Percentiles rank a stretch among this genome's conserved stretches.
Conservation (phyloP, 2,329 filamentous ascomycete genomes). For the Epichloe aotearoae region DNA sequence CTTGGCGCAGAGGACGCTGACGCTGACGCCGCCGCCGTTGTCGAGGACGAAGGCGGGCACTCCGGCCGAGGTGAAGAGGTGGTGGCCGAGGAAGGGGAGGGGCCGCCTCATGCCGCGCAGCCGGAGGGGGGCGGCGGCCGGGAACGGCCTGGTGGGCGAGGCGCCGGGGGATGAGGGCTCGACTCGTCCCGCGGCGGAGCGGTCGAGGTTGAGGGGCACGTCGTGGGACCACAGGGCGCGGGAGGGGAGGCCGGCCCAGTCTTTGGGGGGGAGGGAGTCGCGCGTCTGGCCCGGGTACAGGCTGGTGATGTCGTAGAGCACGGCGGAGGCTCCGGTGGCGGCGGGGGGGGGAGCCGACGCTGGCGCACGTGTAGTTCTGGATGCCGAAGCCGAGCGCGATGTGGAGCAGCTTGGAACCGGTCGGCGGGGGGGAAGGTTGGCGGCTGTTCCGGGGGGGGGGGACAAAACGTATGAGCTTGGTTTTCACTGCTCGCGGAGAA, state of each 20-base stretch:
- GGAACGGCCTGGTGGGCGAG: conserved; percentile 32
- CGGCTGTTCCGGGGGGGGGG: conserved; percentile 13
- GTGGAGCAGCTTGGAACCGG: conserved; percentile 31
- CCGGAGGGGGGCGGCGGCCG: conserved; percentile 23
- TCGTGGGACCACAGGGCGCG: conserved; percentile 26
- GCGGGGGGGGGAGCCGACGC: conserved; percentile 19
- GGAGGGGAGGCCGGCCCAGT: conserved; percentile 28
- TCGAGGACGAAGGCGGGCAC: conserved; percentile 48
- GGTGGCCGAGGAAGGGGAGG: conserved; percentile 41
- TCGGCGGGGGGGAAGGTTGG: conserved; percentile 30
- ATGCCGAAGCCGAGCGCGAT: conserved; percentile 51
- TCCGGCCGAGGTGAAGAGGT: conserved; percentile 47
- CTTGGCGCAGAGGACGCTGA: conserved; percentile 34
- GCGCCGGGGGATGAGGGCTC: conserved; percentile 25
- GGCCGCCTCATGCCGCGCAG: conserved; percentile 19
- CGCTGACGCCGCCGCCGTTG: conserved; percentile 17
- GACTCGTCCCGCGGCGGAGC: conserved; percentile 13
- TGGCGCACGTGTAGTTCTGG: conserved; percentile 55
- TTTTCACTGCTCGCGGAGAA: no score
- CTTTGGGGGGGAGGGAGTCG: conserved; percentile 22
- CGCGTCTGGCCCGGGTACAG: conserved; percentile 34
- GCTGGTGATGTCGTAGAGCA: conserved; percentile 42
- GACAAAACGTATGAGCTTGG: background rate
- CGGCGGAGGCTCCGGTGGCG: conserved; percentile 42
- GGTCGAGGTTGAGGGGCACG: conserved; percentile 35